Evolutionary conservation across 2,329 filamentous ascomycete genomes (phyloP).

Genomic region (Pseudophaeomoniella oleicola): DNA sequence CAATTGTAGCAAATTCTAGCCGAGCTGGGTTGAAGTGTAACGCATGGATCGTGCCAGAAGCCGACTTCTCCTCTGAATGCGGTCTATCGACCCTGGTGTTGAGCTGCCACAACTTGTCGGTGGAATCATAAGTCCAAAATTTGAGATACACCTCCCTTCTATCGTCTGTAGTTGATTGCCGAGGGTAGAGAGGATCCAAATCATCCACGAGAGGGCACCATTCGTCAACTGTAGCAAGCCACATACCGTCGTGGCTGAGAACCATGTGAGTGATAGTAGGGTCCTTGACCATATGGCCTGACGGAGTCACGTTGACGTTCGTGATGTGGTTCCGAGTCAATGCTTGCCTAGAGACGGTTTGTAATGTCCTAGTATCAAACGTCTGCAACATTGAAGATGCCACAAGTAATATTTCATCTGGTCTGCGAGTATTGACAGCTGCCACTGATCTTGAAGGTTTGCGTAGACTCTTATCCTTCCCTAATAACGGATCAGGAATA

Average conservation of each 20-base stretch:
- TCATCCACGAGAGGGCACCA: constrained; percentile 68
- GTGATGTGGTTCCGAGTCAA: constrained; percentile 79
- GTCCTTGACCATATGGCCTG: constrained; percentile 57
- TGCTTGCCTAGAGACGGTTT: constrained; percentile 68
- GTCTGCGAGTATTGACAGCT: constrained; percentile 33
- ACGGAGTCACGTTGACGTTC: constrained; percentile 59
- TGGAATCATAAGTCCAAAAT: constrained; percentile 68
- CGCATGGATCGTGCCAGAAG: constrained; percentile 48
- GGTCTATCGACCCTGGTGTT: constrained; percentile 73
- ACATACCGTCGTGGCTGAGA: constrained; percentile 66
- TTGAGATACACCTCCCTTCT: constrained; percentile 28
- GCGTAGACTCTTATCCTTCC: constrained; percentile 23
- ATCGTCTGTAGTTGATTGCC: constrained; percentile 19
- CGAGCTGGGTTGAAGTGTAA: constrained; percentile 56
- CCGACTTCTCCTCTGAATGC: constrained; percentile 45
- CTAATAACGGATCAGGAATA: constrained; percentile 14
- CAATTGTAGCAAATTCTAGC: constrained; percentile 69
- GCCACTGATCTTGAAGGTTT: constrained; percentile 34
- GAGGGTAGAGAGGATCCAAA: constrained; percentile 39
- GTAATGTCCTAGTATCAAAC: constrained; percentile 63
- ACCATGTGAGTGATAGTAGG: constrained; percentile 63
- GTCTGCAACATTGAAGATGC: constrained; percentile 48
- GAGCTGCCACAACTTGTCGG: constrained; percentile 48
- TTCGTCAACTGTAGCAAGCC: constrained; percentile 84
- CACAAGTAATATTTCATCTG: constrained; percentile 10